Evolutionary conservation across 2,329 filamentous ascomycete species (phyloP), one percentile per base, ranked within the genome.

Genomic region (Colletotrichum sp.): DNA sequence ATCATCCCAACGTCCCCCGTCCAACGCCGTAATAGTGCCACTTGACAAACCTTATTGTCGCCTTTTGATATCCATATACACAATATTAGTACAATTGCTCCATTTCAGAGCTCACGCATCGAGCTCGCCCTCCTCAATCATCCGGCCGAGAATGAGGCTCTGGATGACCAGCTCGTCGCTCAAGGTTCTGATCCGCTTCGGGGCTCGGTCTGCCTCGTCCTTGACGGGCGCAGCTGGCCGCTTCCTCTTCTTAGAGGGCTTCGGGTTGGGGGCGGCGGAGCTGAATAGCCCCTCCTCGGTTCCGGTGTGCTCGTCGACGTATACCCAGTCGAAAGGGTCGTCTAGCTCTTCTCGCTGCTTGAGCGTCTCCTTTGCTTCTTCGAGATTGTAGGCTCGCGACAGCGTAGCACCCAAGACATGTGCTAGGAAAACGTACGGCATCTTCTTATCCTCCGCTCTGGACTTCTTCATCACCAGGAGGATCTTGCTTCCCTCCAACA

Each of bases 121-220:
- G 15, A 87, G 80, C 79, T 92, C 89, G 15, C 86, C 88, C 66
- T 92, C 90, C 77, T 95, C 93, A 69, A 96, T 91, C 79, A 98
- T 85, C 76, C 92, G 91, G 1, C 96, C 96, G 67, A 98, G 84
- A 78, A 99, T 98, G 75, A 99, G 87, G 83, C 96, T 98, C 88
- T 99, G 96, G 71, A 98, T 93, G 26, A 99, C 92, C 82, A 96
- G 92, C 85, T 99, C 96, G 83, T 98, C 94, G 72, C 93, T 94
- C 69, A 98, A 90, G 60, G 97, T 90, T 77, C 90, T 90, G 49
- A 96, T 88, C 76, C 85, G 90, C 79, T 89, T 88, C 15, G 88
- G 86, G 59, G 85, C 81, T 18, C 86, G 81, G 32, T 76, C 80
- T 12, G 82, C 81, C 6, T 79, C 69, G 7, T 74, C 67, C 6